phyloP scores from a whole-genome alignment of 2,329 filamentous ascomycete genomes.

The Ascochyta viciae-villosae region DNA sequence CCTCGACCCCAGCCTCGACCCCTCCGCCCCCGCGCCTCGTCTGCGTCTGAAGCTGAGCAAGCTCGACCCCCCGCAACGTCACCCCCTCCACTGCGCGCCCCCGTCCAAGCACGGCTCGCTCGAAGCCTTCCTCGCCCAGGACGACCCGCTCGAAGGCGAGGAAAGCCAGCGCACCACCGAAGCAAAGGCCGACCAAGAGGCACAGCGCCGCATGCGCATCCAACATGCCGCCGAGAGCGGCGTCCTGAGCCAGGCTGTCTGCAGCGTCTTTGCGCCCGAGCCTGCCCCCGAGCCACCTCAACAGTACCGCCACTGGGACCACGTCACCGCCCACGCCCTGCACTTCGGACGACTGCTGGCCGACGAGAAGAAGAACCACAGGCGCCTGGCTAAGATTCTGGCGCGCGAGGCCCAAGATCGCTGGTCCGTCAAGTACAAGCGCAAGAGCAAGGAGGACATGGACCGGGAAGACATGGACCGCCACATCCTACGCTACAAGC shows the following conservation, averaged over 20 bases:
- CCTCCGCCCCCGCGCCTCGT: conserved; percentile 35
- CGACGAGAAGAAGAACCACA: conserved; percentile 80
- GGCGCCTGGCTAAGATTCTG: conserved; percentile 76
- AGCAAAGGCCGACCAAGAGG: conserved; percentile 63
- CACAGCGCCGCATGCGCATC: conserved; percentile 71
- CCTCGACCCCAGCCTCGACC: conserved; percentile 9
- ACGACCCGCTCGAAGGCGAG: conserved; percentile 57
- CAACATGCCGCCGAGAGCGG: conserved; percentile 77
- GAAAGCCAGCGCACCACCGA: conserved; percentile 45
- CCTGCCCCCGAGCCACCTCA: conserved; percentile 74
- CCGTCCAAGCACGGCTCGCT: conserved; percentile 59
- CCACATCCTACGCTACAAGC: conserved; percentile 72
- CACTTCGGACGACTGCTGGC: conserved; percentile 83
- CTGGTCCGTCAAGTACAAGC: conserved; percentile 71
- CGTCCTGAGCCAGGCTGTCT: conserved; percentile 74
- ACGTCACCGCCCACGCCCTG: conserved; percentile 78
- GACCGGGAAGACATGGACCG: conserved; percentile 76
- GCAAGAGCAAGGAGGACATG: conserved; percentile 71
- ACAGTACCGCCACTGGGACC: conserved; percentile 88
- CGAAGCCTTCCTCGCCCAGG: conserved; percentile 69
- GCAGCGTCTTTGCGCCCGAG: conserved; percentile 76
- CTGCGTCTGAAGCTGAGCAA: conserved; percentile 60
- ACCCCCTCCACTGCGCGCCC: conserved; percentile 59
- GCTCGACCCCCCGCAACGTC: conserved; percentile 58
- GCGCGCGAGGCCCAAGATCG: conserved; percentile 80